Conservation (phyloP, 371 early-diverging fungal species). For the Lichtheimia ramosa region DNA sequence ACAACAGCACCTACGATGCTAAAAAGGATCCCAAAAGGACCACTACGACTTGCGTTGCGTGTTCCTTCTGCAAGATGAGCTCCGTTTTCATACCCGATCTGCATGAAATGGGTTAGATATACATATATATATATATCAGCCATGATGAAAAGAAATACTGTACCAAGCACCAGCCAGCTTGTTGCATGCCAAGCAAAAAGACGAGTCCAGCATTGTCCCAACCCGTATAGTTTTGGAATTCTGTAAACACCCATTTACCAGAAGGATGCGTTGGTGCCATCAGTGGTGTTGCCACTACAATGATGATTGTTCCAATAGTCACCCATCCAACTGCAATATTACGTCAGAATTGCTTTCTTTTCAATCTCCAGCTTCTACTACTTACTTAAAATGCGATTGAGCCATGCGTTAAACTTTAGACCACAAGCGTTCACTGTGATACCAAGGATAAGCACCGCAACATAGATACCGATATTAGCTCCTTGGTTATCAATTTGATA, state of each 20-base stretch:
- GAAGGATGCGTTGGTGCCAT: constrained; percentile 33
- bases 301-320: constrained; percentile 32
- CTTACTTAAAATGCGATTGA: constrained; percentile 27
- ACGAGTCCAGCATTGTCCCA: constrained; percentile 26
- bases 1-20: constrained; percentile 30
- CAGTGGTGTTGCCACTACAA: constrained; percentile 30
- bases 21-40: constrained; percentile 37
- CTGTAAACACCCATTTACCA: constrained; percentile 39
- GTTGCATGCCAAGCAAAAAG: constrained; percentile 36
- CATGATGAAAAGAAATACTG: neutral
- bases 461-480: constrained; percentile 34
- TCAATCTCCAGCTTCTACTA: neutral
- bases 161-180: constrained; percentile 29
- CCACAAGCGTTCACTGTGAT: constrained; percentile 27
- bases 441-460: constrained; percentile 19
- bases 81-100: constrained; percentile 1
- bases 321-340: constrained; percentile 20
- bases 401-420: constrained; percentile 20
- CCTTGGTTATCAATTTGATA: constrained; percentile 22
- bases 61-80: constrained; percentile 43
- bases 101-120: neutral
- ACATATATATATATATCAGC: neutral
- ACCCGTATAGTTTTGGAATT: constrained; percentile 37
- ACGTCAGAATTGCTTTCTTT: too few species aligned
- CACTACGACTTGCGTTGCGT: constrained; percentile 28